A percentile compares a stretch with the other conserved stretches of the same genome.
These are phyloP conservation scores for Xylaria sp. DNA, from an alignment of 495 filamentous ascomycete genomes.

Conservation along the genomic window DNA sequence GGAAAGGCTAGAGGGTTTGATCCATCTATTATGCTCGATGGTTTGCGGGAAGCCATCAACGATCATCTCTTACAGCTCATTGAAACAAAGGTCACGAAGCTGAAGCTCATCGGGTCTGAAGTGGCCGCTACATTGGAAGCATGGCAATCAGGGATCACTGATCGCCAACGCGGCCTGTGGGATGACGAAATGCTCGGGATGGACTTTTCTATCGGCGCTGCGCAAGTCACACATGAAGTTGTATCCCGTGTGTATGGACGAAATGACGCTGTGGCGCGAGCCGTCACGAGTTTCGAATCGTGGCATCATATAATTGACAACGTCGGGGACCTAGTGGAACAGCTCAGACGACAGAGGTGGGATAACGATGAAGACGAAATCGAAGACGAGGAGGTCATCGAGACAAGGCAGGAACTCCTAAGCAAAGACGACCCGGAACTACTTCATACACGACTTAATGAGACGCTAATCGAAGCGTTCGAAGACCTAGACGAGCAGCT, in stretches of 20 bases:
- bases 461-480: conserved; percentile 65
- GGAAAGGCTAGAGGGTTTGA: conserved; percentile 61
- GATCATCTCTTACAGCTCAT: conserved; percentile 65
- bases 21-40: conserved; percentile 68
- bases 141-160: conserved; percentile 61
- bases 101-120: conserved; percentile 66
- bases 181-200: conserved; percentile 59
- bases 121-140: conserved; percentile 56
- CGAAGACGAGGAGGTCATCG: conserved; percentile 75
- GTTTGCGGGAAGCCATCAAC: conserved; percentile 73
- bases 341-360: conserved; percentile 73
- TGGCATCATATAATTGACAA: conserved; percentile 73
- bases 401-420: conserved; percentile 67
- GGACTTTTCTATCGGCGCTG: conserved; percentile 52
- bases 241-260: conserved; percentile 65
- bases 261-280: conserved; percentile 66
- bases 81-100: conserved; percentile 60
- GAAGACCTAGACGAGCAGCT: conserved; percentile 64
- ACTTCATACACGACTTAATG: conserved; percentile 66
- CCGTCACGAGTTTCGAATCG: conserved; percentile 64
- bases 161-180: conserved; percentile 63
- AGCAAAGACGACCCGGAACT: conserved; percentile 74
- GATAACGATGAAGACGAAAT: conserved; percentile 77
- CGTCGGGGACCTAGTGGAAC: conserved; percentile 66
- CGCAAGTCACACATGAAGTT: conserved; percentile 52